These are phyloP conservation scores for Neurospora sp. DNA, from an alignment of 495 filamentous ascomycete genomes.

Conservation along the genomic window DNA sequence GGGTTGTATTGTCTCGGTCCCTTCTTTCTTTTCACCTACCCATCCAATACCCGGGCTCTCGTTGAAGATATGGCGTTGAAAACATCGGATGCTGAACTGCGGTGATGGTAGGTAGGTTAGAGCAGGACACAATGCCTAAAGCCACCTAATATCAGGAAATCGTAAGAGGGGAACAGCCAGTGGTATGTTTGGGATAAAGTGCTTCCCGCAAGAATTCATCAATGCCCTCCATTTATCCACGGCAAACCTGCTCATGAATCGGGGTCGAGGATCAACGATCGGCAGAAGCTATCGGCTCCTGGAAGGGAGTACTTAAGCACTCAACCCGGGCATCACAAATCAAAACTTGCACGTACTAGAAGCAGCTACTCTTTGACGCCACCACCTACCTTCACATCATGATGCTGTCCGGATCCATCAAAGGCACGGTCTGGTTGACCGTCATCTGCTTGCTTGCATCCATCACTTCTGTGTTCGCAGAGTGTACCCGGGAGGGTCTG, in stretches of 20 bases:
- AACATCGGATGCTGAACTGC: background rate
- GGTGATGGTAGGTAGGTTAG: background rate
- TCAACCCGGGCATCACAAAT: background rate
- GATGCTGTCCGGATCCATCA: background rate
- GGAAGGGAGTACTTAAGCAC: background rate
- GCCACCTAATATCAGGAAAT: background rate
- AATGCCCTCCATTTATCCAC: background rate
- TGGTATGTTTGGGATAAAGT: background rate
- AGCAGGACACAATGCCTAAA: too few species aligned
- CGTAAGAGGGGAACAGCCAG: background rate
- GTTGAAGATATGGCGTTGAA: background rate
- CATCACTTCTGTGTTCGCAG: conserved; percentile 6
- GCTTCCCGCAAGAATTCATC: background rate
- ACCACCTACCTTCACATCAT: background rate
- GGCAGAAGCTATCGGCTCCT: background rate
- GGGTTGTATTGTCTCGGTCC: background rate
- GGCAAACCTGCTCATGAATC: background rate
- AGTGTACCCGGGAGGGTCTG: conserved; percentile 29
- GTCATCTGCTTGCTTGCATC: background rate
- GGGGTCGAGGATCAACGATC: background rate
- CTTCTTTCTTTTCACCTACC: background rate
- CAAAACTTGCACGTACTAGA: background rate
- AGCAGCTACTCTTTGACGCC: background rate
- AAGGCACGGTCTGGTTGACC: background rate
- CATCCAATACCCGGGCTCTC: background rate